These are phyloP conservation scores for Neurospora cerealis DNA, from an alignment of 495 filamentous ascomycete species.

Conservation along the genomic window DNA sequence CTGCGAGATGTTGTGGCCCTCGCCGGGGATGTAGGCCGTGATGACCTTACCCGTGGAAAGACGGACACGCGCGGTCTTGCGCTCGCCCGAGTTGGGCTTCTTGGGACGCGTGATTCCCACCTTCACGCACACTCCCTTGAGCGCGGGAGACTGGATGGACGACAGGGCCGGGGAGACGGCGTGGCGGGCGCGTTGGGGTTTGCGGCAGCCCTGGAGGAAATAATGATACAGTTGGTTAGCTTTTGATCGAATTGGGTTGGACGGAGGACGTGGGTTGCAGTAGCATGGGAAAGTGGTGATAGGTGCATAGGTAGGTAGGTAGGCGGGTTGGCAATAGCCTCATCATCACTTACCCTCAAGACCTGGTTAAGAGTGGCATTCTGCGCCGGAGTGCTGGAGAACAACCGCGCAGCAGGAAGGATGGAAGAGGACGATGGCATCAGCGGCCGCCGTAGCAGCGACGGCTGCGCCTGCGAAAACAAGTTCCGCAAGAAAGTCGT, in stretches of 20 bases:
- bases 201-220: constrained; percentile 56
- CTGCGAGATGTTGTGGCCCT: constrained; percentile 98
- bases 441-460: constrained; percentile 17
- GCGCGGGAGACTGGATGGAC: constrained; percentile 54
- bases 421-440: not conserved
- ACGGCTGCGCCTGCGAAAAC: constrained; percentile 8
- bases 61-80: constrained; percentile 82
- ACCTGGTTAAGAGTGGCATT: constrained; percentile 55
- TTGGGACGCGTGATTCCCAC: constrained; percentile 90
- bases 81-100: constrained; percentile 95
- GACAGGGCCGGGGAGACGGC: constrained; percentile 75
- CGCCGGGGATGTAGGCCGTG: constrained; percentile 87
- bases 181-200: constrained; percentile 66
- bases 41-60: constrained; percentile 80
- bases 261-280: too few relatives aligned
- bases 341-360: constrained; percentile 27
- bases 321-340: constrained; percentile 6
- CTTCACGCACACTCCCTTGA: constrained; percentile 93
- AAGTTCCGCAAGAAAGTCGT: constrained; percentile 19
- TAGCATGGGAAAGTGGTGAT: too few relatives aligned
- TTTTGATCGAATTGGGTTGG: too few relatives aligned
- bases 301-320: too few relatives aligned
- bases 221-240: not conserved
- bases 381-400: constrained; percentile 40
- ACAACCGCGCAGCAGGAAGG: constrained; percentile 19